A percentile compares a stretch with the other conserved stretches of the same genome.
Evolutionary conservation across 2,329 filamentous ascomycete species (phyloP).

Genomic region (Periconia sp.): DNA sequence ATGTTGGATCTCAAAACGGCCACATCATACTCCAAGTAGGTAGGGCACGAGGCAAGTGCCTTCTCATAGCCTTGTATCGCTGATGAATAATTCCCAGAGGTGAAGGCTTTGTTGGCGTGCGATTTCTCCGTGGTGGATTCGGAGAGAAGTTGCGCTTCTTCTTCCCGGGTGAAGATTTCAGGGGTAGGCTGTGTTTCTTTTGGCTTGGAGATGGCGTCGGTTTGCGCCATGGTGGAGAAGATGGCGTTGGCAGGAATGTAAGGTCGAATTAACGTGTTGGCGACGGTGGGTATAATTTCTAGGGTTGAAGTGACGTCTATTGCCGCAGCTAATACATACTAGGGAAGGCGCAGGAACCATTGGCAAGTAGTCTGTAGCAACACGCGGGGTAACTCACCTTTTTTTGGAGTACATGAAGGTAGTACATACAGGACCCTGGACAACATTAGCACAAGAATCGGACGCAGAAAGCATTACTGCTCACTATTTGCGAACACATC

Average conservation of each 20-base stretch:
- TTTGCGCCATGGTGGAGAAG: background rate
- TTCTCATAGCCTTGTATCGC: slow-evolving; percentile 83
- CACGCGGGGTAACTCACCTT: background rate
- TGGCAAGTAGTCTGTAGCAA: slow-evolving; percentile 14
- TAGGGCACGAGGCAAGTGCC: slow-evolving; percentile 76
- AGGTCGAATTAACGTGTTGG: background rate
- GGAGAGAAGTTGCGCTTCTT: slow-evolving; percentile 58
- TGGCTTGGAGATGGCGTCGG: background rate
- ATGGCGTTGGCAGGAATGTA: background rate
- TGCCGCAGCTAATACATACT: slow-evolving; percentile 7
- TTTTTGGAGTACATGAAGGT: background rate
- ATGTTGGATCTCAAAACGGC: slow-evolving; percentile 89
- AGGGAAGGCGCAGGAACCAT: slow-evolving; percentile 20
- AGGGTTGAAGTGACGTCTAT: slow-evolving; percentile 20
- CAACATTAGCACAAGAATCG: no score
- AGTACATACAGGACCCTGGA: background rate
- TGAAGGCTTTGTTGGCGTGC: slow-evolving; percentile 79
- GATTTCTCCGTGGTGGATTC: slow-evolving; percentile 74
- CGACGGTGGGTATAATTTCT: background rate
- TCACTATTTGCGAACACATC: background rate
- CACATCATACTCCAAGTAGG: slow-evolving; percentile 83
- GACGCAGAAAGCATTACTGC: background rate
- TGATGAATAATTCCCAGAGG: slow-evolving; percentile 68
- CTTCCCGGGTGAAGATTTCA: slow-evolving; percentile 34
- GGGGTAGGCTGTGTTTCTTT: slow-evolving; percentile 6